These are phyloP conservation scores for Copromyces sp. DNA, from an alignment of 495 filamentous ascomycete genomes.

Conservation along the genomic window DNA sequence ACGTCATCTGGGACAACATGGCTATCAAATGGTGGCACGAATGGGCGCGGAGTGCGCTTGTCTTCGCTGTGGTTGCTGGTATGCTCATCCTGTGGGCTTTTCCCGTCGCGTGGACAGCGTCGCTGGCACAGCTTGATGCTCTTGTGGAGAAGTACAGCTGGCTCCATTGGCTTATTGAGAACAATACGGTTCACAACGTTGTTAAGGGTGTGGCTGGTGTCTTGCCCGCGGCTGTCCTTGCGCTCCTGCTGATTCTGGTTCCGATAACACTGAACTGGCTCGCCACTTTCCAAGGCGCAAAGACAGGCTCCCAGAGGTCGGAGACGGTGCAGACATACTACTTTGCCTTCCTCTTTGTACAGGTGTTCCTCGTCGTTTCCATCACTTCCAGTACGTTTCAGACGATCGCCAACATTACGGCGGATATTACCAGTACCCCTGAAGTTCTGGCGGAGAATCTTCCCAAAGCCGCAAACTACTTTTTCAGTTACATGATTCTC, in stretches of 20 bases:
- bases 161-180: constrained; percentile 57
- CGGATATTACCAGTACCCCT: constrained; percentile 48
- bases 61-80: constrained; percentile 54
- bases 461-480: constrained; percentile 87
- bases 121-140: constrained; percentile 63
- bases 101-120: constrained; percentile 79
- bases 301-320: constrained; percentile 73
- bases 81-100: constrained; percentile 88
- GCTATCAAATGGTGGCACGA: constrained; percentile 91
- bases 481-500: constrained; percentile 96
- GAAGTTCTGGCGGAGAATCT: constrained; percentile 70
- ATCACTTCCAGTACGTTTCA: constrained; percentile 71
- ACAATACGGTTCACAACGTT: constrained; percentile 46
- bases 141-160: constrained; percentile 54
- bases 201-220: constrained; percentile 77
- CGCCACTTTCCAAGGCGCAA: constrained; percentile 62
- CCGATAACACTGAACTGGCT: constrained; percentile 65
- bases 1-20: constrained; percentile 98
- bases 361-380: constrained; percentile 88
- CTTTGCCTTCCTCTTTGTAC: constrained; percentile 89
- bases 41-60: constrained; percentile 61
- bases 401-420: constrained; percentile 52
- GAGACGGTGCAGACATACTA: constrained; percentile 85
- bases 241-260: constrained; percentile 68
- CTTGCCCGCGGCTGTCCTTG: constrained; percentile 67